A percentile compares a stretch with the other conserved stretches of the same genome.
These are phyloP conservation scores for Fusarium mangiferae DNA, from an alignment of 2,329 filamentous ascomycete species.

Conservation along the genomic window DNA sequence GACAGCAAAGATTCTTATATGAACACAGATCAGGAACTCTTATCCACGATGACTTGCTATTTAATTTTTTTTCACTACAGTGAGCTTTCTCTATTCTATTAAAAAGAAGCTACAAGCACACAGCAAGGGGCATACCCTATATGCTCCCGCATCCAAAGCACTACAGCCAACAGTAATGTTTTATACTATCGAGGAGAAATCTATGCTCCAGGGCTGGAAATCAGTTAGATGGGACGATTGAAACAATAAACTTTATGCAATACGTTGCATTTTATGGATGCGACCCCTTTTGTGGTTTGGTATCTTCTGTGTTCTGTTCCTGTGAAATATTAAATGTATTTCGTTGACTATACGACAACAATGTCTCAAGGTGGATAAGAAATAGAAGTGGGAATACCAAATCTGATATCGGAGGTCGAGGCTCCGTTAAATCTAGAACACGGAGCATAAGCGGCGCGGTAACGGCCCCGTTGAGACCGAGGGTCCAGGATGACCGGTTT, in stretches of 20 bases:
- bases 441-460: neutral
- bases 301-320: neutral
- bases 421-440: constrained; percentile 8
- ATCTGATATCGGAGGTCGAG: constrained; percentile 12
- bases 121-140: neutral
- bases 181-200: neutral
- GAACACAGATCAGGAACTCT: no score
- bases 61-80: no score
- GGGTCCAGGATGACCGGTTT: neutral
- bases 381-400: neutral
- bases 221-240: neutral
- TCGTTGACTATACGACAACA: neutral
- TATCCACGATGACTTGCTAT: no score
- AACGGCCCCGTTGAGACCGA: neutral
- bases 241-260: neutral
- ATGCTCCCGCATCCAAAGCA: neutral
- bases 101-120: neutral
- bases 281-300: neutral
- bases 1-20: neutral
- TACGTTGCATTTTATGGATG: neutral
- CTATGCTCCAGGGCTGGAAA: no score
- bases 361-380: neutral
- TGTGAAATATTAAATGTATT: neutral
- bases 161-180: neutral
- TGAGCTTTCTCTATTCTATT: no score